Evolutionary conservation across 2,329 filamentous ascomycete species (phyloP), one percentile per base, ranked within the genome.

Genomic region (Blumeriella jaapii): DNA sequence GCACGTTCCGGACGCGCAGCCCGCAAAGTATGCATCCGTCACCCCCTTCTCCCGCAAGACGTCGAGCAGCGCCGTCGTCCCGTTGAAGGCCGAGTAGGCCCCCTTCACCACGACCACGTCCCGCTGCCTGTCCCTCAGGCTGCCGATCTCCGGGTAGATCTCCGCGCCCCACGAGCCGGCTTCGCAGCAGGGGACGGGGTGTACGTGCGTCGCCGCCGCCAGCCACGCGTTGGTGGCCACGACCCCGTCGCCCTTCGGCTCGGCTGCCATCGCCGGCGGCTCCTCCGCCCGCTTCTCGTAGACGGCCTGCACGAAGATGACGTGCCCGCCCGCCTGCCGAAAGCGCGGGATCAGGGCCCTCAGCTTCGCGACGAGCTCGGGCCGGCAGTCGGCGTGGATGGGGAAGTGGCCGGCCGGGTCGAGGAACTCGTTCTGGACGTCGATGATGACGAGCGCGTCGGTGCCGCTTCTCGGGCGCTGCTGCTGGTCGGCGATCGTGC

Each of bases 381-480:
- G 28, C 1, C 28, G 15, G 26, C 28, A 27, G 5, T 2, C 9
- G 20, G 27, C 23, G 10, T 31, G 34, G 27, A 39, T 39, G 9
- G 37, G 37, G 28, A 39, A 39, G 17, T 39, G 35, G 9, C 37
- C 37, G 11, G 8, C 3, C 2, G 31, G 8, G 22, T 22, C 22
- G 14, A 39, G 8, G 17, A 39, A 39, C 15, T 39, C 37, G 31
- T 39, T 39, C 20, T 35, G 37, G 1, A 35, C 16, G 23, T 39
- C 37, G 16, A 39, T 39, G 6, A 39, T 35, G 15, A 39, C 28
- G 3, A 39, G 37, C n/a, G 37, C 37, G 22, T 24, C 12, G 22
- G 7, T 24, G n/a, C n/a, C n/a, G n/a, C n/a, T n/a, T n/a, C n/a
- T n/a, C n/a, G n/a, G n/a, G n/a, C n/a, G n/a, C n/a, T n/a, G n/a